These are phyloP conservation scores for Domatiomyces catenatus DNA, from an alignment of 2,329 filamentous ascomycete species.

Conservation along the genomic window DNA sequence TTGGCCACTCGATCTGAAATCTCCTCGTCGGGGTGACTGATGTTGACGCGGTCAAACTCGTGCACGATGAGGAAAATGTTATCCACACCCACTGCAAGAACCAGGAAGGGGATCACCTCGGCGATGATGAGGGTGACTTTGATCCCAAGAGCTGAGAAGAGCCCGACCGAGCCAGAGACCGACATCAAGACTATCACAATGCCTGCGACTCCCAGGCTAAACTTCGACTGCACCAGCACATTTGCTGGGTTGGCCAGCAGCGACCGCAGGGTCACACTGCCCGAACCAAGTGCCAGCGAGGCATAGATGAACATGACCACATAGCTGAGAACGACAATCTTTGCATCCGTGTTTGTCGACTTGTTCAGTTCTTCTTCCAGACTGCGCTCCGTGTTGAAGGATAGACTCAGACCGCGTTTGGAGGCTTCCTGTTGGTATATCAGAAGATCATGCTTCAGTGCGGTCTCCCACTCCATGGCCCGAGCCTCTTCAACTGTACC, in stretches of 20 bases:
- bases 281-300: slow-evolving; percentile 79
- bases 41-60: slow-evolving; percentile 88
- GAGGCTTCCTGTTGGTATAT: slow-evolving; percentile 67
- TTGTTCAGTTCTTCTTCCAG: slow-evolving; percentile 93
- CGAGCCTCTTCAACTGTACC: slow-evolving; percentile 53
- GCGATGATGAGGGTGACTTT: slow-evolving; percentile 96
- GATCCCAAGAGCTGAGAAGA: slow-evolving; percentile 82
- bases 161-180: slow-evolving; percentile 81
- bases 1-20: slow-evolving; percentile 75
- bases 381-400: slow-evolving; percentile 90
- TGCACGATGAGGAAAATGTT: slow-evolving; percentile 98
- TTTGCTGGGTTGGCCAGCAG: slow-evolving; percentile 69
- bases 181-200: slow-evolving; percentile 97
- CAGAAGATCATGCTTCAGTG: slow-evolving; percentile 57
- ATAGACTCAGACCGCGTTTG: slow-evolving; percentile 65
- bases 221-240: slow-evolving; percentile 87
- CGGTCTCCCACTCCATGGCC: slow-evolving; percentile 81
- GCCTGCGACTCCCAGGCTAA: slow-evolving; percentile 82
- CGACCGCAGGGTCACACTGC: slow-evolving; percentile 60
- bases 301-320: slow-evolving; percentile 98
- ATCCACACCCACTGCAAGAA: slow-evolving; percentile 90
- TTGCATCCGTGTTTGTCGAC: slow-evolving; percentile 94
- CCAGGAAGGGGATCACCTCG: slow-evolving; percentile 94
- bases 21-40: slow-evolving; percentile 75
- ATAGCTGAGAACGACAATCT: slow-evolving; percentile 92